Conservation (phyloP, 768 basidiomycete genomes). For the Pleurotus eryngii region DNA sequence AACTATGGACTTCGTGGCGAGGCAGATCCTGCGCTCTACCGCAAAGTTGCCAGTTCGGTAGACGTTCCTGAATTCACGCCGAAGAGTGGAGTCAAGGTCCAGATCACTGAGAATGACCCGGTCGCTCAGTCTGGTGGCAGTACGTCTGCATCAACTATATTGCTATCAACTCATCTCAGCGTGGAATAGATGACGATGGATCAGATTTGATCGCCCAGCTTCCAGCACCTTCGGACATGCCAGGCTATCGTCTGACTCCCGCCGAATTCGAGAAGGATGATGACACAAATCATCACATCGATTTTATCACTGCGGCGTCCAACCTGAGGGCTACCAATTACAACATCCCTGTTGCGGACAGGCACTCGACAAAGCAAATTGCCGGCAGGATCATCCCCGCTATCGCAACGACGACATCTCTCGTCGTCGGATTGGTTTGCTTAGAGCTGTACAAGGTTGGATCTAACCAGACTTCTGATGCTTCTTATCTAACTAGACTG, state of each 20-base stretch:
- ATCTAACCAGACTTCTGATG: background rate
- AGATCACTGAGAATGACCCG: conserved; percentile 91
- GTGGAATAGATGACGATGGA: conserved; percentile 44
- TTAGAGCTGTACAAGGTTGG: conserved; percentile 93
- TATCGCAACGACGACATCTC: conserved; percentile 96
- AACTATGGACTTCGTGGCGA: conserved; percentile 97
- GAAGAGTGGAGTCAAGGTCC: conserved; percentile 86
- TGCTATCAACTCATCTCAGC: conserved; percentile 10
- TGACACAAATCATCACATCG: conserved; percentile 96
- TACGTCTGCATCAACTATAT: conserved; percentile 18
- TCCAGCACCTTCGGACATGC: conserved; percentile 87
- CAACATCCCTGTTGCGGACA: conserved; percentile 79
- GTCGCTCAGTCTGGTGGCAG: conserved; percentile 54
- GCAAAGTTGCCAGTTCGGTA: conserved; percentile 78
- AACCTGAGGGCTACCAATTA: conserved; percentile 97
- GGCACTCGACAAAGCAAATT: conserved; percentile 94
- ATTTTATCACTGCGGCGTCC: conserved; percentile 97
- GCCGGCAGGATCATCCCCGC: conserved; percentile 99
- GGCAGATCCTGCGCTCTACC: conserved; percentile 74
- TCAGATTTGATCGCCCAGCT: conserved; percentile 62
- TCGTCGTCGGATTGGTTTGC: conserved; percentile 94
- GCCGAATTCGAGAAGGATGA: conserved; percentile 99
- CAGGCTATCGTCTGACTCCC: conserved; percentile 92
- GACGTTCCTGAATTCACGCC: conserved; percentile 93
- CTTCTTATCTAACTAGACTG: background rate